Conservation (phyloP, 306 rosid species). For the Datisca glomerata region DNA sequence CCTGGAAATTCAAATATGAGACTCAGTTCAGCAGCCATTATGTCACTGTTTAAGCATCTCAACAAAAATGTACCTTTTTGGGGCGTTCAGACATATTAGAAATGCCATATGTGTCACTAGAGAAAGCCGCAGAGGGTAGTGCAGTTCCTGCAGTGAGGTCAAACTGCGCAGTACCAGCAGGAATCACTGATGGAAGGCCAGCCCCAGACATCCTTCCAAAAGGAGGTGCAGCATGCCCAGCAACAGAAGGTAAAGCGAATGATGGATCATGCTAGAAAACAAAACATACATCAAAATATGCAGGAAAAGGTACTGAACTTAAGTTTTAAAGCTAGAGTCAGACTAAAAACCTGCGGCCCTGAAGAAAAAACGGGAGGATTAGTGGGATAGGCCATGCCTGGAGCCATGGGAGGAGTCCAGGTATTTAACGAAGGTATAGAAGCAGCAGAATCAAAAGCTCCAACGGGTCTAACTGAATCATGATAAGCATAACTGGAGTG, state of each 20-base stretch:
- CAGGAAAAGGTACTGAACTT: slow-evolving; percentile 8
- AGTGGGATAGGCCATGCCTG: slow-evolving; percentile 57
- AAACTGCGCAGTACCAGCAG: slow-evolving; percentile 49
- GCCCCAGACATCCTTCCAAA: slow-evolving; percentile 83
- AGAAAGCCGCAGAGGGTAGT: slow-evolving; percentile 44
- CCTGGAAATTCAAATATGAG: slow-evolving; percentile 33
- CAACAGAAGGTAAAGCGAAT: slow-evolving; percentile 36
- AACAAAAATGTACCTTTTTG: slow-evolving; percentile 51
- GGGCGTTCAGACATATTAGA: slow-evolving; percentile 80
- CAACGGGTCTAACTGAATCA: slow-evolving; percentile 37
- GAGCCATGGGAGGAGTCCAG: slow-evolving; percentile 55
- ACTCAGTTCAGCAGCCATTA: slow-evolving; percentile 11
- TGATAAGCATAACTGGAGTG: slow-evolving; percentile 50
- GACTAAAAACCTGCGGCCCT: slow-evolving; percentile 66
- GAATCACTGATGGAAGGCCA: slow-evolving; percentile 47
- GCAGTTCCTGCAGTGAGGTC: slow-evolving; percentile 41
- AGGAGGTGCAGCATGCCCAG: slow-evolving; percentile 53
- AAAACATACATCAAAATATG: slow-evolving; percentile 25
- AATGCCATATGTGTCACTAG: slow-evolving; percentile 74
- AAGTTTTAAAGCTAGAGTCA: slow-evolving; percentile 9
- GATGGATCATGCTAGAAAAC: slow-evolving; percentile 61
- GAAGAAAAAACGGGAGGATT: slow-evolving; percentile 46
- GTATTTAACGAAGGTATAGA: slow-evolving; percentile 36
- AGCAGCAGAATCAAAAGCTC: slow-evolving; percentile 32
- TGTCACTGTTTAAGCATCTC: slow-evolving; percentile 15